phyloP scores from a whole-genome alignment of 2,329 filamentous ascomycete genomes.

The Elsinoe necatrix region DNA sequence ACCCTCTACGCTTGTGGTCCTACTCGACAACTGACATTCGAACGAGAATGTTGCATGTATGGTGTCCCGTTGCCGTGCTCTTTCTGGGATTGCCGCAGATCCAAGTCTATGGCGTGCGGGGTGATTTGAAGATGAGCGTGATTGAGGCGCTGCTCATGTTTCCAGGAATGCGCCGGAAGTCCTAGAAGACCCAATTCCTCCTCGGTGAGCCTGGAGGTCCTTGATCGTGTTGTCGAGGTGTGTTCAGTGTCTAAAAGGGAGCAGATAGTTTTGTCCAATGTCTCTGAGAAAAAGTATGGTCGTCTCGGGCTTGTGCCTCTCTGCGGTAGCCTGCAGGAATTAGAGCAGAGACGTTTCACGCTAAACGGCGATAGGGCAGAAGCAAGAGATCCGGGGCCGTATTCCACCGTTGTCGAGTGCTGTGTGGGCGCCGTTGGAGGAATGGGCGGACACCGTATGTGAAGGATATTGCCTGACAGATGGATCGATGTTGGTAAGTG shows the following conservation, averaged over 20 bases:
- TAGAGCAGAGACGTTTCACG: conserved; percentile 9
- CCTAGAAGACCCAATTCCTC: not conserved
- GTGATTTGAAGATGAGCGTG: not conserved
- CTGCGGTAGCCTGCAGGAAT: conserved; percentile 7
- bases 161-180: not conserved
- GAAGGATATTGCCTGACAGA: conserved; percentile 3
- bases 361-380: conserved; percentile 9
- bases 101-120: not conserved
- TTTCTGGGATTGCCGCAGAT: not conserved
- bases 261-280: not conserved
- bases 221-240: not conserved
- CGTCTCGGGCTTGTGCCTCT: conserved; percentile 3
- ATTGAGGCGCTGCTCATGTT: not conserved
- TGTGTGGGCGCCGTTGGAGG: not conserved
- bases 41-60: not conserved
- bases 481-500: not conserved
- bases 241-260: not conserved
- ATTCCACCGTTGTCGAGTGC: not conserved
- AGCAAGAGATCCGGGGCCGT: conserved; percentile 5
- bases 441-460: not conserved
- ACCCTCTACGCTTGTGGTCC: conserved; percentile 25
- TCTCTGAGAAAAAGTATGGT: conserved; percentile 4
- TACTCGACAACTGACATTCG: conserved; percentile 26
- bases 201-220: not conserved
- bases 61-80: not conserved